Percentiles rank a stretch among this genome's conserved stretches.
These are phyloP conservation scores for Oligophagozyma castellii DNA, from an alignment of 1,139 yeast species.

Conservation along the genomic window DNA sequence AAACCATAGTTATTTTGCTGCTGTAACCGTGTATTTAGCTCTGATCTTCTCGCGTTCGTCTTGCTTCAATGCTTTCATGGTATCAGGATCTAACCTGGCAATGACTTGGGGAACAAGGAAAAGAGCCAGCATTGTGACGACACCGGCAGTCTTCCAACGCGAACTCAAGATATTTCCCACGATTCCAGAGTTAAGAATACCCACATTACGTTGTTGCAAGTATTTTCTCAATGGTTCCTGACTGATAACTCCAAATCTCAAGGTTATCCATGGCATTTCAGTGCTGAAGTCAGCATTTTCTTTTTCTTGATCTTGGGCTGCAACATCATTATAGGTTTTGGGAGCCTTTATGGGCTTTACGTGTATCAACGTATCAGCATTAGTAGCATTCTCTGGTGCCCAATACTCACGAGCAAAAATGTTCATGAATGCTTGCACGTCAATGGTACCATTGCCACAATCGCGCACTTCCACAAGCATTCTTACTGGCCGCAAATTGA, in stretches of 20 bases:
- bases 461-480: constrained; percentile 16
- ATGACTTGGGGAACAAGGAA: constrained; percentile 23
- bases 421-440: constrained; percentile 16
- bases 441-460: constrained; percentile 9
- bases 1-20: not conserved
- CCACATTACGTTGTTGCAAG: constrained; percentile 19
- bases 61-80: constrained; percentile 24
- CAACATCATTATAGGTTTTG: too few relatives aligned
- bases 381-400: constrained; percentile 20
- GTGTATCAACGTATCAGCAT: constrained; percentile 19
- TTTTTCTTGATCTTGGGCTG: constrained; percentile 6
- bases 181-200: constrained; percentile 25
- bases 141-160: constrained; percentile 26
- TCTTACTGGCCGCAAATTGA: constrained; percentile 23
- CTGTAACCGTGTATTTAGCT: constrained; percentile 13
- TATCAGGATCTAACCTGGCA: constrained; percentile 29
- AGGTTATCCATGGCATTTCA: constrained; percentile 15
- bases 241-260: constrained; percentile 12
- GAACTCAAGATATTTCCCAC: constrained; percentile 25
- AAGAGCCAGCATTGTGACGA: constrained; percentile 16
- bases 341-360: too few relatives aligned
- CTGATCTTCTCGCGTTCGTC: constrained; percentile 19
- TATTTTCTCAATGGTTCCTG: constrained; percentile 24
- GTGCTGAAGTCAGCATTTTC: too few relatives aligned
- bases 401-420: constrained; percentile 24